Evolutionary conservation across 257 asterid genomes (phyloP).

Genomic region (Salvia miltiorrhiza): DNA sequence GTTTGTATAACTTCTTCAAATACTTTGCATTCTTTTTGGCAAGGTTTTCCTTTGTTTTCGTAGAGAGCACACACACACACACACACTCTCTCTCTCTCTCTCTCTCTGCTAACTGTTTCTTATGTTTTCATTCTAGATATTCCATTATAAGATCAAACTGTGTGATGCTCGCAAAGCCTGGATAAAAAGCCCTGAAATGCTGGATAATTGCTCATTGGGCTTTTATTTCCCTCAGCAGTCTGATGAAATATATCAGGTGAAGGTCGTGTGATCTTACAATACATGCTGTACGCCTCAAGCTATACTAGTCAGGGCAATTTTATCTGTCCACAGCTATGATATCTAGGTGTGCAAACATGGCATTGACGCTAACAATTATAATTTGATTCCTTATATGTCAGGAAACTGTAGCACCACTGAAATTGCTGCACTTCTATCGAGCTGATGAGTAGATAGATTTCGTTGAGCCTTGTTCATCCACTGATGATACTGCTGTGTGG

Average conservation of each 20-base stretch:
- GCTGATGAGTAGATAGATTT: conserved; percentile 35
- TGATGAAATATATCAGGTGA: conserved; percentile 47
- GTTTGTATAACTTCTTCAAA: background rate
- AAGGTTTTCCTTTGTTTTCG: background rate
- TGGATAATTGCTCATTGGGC: conserved; percentile 78
- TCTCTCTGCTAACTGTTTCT: background rate
- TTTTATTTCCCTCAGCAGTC: conserved; percentile 51
- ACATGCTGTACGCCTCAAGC: background rate
- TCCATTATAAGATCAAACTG: conserved; percentile 64
- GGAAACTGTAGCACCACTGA: conserved; percentile 59
- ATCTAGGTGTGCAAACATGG: background rate
- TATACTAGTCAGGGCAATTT: background rate
- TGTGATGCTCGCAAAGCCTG: conserved; percentile 78
- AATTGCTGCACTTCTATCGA: conserved; percentile 67
- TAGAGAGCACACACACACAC: background rate
- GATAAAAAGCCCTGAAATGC: conserved; percentile 75
- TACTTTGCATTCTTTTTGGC: background rate
- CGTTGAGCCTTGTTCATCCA: conserved; percentile 11
- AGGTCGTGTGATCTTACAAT: background rate
- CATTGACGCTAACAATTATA: conserved; percentile 8
- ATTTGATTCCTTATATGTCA: conserved; percentile 25
- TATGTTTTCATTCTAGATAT: conserved; percentile 45
- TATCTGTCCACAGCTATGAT: background rate
- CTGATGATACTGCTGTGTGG: conserved; percentile 16
- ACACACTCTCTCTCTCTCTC: too few relatives aligned